Evolutionary conservation across 1,139 yeast species (phyloP).

Genomic region (Suhomyces taliae): DNA sequence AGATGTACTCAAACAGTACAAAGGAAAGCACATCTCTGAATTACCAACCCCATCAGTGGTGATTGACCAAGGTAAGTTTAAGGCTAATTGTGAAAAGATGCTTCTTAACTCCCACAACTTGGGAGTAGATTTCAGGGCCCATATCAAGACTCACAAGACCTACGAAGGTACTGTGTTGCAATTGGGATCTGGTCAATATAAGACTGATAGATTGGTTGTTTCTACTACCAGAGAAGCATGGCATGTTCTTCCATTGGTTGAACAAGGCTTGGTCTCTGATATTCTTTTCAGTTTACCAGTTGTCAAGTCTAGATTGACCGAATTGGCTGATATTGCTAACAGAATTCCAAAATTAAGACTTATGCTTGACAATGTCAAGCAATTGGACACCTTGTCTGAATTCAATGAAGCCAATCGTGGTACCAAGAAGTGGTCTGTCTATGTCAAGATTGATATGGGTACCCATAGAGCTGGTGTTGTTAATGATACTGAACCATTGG

Average conservation of each 20-base stretch:
- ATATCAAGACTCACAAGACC: slow-evolving; percentile 73
- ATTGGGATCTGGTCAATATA: slow-evolving; percentile 21
- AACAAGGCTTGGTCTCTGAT: slow-evolving; percentile 51
- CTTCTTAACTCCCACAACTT: slow-evolving; percentile 28
- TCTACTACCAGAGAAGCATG: slow-evolving; percentile 72
- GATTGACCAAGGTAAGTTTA: slow-evolving; percentile 34
- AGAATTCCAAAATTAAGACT: slow-evolving; percentile 48
- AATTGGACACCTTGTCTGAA: slow-evolving; percentile 47
- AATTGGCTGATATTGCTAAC: slow-evolving; percentile 45
- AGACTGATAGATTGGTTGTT: slow-evolving; percentile 56
- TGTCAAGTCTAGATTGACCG: slow-evolving; percentile 51
- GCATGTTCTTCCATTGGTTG: slow-evolving; percentile 46
- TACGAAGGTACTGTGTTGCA: slow-evolving; percentile 37
- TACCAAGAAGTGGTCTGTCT: slow-evolving; percentile 51
- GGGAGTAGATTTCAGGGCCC: slow-evolving; percentile 55
- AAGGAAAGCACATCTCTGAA: slow-evolving; percentile 26
- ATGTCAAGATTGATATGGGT: slow-evolving; percentile 61
- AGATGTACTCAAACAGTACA: slow-evolving; percentile 21
- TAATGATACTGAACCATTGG: slow-evolving; percentile 29
- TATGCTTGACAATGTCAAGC: slow-evolving; percentile 63
- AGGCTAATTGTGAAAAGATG: slow-evolving; percentile 31
- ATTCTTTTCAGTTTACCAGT: slow-evolving; percentile 72
- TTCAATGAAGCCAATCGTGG: slow-evolving; percentile 26
- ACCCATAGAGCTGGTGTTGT: slow-evolving; percentile 63
- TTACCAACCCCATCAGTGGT: slow-evolving; percentile 60